Percentiles rank a stretch among this genome's conserved stretches.
phyloP scores from a whole-genome alignment of 164 flowering plant species.

The Taxillus chinensis region DNA sequence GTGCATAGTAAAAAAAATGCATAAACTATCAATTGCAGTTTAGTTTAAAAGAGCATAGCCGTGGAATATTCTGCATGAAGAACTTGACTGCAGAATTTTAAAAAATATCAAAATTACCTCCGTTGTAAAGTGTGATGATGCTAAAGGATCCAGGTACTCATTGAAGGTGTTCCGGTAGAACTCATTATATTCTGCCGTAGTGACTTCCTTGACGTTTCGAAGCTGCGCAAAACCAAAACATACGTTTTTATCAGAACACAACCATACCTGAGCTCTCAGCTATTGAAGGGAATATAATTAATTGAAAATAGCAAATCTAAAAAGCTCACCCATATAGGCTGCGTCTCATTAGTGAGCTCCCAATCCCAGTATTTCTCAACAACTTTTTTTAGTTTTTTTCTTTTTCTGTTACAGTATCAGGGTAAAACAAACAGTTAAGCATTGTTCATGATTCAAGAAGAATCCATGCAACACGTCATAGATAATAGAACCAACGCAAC shows the following conservation, averaged over 20 bases:
- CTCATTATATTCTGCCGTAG: conserved; percentile 89
- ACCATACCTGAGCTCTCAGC: no score
- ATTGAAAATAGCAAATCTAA: background rate
- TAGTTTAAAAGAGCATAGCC: no score
- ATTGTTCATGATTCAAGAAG: background rate
- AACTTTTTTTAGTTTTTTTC: conserved; percentile 89
- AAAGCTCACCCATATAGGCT: conserved; percentile 82
- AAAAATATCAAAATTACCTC: conserved; percentile 42
- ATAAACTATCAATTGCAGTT: no score
- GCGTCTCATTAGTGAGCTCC: conserved; percentile 86
- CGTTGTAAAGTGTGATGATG: conserved; percentile 92
- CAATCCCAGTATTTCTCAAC: conserved; percentile 96
- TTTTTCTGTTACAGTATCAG: conserved; percentile 48
- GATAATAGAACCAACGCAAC: background rate
- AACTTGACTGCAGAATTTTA: background rate
- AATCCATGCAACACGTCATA: background rate
- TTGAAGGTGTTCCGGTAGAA: conserved; percentile 87
- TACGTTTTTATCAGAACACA: background rate
- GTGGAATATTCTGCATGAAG: no score
- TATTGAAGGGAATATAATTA: background rate
- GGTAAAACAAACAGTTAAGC: background rate
- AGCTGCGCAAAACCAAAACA: conserved; percentile 35
- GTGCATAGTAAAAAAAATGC: background rate
- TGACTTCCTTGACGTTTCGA: conserved; percentile 83
- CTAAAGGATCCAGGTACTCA: conserved; percentile 92